Conservation (phyloP, 352 stramenopile species). For the Elongisporangium anandrum region DNA sequence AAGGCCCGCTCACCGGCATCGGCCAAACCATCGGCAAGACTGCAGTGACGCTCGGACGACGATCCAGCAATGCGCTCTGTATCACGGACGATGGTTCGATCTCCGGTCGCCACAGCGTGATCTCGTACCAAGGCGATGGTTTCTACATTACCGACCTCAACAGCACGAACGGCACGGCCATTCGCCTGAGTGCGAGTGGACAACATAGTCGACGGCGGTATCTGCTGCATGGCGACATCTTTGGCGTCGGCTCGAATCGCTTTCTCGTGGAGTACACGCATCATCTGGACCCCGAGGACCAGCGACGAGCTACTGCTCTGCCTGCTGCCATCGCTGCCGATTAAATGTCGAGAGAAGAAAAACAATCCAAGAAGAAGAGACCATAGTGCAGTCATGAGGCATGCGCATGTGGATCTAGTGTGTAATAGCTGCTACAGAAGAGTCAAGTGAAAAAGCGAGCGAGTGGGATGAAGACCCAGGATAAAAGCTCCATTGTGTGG, state of each 20-base stretch:
- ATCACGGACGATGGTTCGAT: constrained; percentile 82
- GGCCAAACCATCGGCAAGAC: constrained; percentile 74
- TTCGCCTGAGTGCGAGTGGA: constrained; percentile 62
- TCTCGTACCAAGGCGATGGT: constrained; percentile 67
- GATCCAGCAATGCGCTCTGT: constrained; percentile 74
- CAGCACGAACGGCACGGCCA: constrained; percentile 78
- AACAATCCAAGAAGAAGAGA: too few relatives aligned
- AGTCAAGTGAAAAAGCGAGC: too few relatives aligned
- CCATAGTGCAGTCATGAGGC: too few relatives aligned
- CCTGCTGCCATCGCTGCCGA: neutral
- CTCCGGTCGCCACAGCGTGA: constrained; percentile 64
- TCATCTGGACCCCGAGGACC: constrained; percentile 27
- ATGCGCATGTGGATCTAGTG: too few relatives aligned
- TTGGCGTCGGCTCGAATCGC: constrained; percentile 78
- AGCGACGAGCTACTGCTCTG: neutral
- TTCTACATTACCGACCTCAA: constrained; percentile 85
- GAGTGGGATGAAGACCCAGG: too few relatives aligned
- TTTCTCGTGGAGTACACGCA: constrained; percentile 83
- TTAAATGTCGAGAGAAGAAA: neutral
- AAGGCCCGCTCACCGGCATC: constrained; percentile 62
- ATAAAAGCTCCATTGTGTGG: too few relatives aligned
- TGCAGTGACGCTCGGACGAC: constrained; percentile 65
- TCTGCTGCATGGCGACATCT: constrained; percentile 74
- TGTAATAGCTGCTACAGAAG: too few relatives aligned
- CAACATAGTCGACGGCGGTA: constrained; percentile 55